Percentiles rank a stretch among this genome's conserved stretches.
These are phyloP conservation scores for Neophaeococcomyces aloes DNA, from an alignment of 2,329 filamentous ascomycete genomes.

Conservation along the genomic window DNA sequence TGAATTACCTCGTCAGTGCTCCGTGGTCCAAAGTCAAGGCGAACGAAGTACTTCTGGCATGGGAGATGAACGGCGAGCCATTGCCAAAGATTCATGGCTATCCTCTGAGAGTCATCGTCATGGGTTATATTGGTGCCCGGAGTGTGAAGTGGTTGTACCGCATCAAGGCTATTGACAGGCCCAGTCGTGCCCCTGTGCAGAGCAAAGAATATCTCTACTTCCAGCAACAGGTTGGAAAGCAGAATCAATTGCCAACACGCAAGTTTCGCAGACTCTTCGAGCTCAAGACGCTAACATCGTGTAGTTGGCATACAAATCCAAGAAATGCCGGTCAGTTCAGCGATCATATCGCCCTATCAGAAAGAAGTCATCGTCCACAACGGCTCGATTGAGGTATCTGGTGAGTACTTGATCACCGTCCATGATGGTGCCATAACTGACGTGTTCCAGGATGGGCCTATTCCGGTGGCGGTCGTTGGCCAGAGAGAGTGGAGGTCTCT, in stretches of 20 bases:
- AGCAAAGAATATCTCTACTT: conserved; percentile 59
- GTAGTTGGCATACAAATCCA: conserved; percentile 55
- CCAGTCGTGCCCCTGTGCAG: conserved; percentile 52
- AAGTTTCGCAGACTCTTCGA: conserved; percentile 26
- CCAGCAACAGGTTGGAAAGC: conserved; percentile 56
- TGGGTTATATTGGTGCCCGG: conserved; percentile 58
- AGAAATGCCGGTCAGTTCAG: conserved; percentile 59
- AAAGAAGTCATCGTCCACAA: conserved; percentile 52
- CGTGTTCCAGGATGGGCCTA: conserved; percentile 53
- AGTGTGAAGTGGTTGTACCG: conserved; percentile 46
- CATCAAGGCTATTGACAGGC: conserved; percentile 49
- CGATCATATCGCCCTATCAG: conserved; percentile 54
- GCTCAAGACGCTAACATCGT: conserved; percentile 34
- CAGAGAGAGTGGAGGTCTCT: conserved; percentile 53
- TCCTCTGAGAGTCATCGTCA: conserved; percentile 51
- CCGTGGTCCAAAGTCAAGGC: conserved; percentile 57
- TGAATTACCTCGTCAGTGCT: conserved; percentile 58
- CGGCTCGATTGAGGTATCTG: conserved; percentile 36
- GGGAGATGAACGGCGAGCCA: conserved; percentile 60
- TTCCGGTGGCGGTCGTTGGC: conserved; percentile 48
- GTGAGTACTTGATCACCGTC: conserved; percentile 30
- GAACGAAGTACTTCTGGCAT: conserved; percentile 57
- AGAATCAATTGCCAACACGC: conserved; percentile 46
- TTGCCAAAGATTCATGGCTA: conserved; percentile 57
- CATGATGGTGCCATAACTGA: conserved; percentile 32